phyloP scores from a whole-genome alignment of 768 basidiomycete genomes.

The Boletus rex-veris region DNA sequence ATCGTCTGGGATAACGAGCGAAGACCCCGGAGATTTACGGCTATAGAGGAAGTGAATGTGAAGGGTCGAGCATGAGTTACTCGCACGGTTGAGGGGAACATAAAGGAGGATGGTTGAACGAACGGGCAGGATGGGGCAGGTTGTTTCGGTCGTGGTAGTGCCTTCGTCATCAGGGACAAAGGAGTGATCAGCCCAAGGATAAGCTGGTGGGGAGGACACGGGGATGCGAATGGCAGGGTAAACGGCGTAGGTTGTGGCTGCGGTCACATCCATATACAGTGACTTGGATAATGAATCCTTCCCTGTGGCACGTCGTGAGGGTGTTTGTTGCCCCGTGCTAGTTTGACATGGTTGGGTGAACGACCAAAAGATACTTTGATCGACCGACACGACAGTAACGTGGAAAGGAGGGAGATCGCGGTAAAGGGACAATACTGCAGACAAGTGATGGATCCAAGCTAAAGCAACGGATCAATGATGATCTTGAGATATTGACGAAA shows the following conservation, averaged over 20 bases:
- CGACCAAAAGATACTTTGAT: slow-evolving; percentile 57
- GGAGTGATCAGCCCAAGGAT: slow-evolving; percentile 24
- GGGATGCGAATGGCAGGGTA: slow-evolving; percentile 42
- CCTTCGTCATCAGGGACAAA: slow-evolving; percentile 34
- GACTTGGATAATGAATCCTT: slow-evolving; percentile 31
- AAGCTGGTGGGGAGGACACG: slow-evolving; percentile 37
- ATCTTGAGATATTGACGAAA: background rate
- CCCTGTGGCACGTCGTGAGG: slow-evolving; percentile 27
- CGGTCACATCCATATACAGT: slow-evolving; percentile 33
- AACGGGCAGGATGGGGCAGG: slow-evolving; percentile 48
- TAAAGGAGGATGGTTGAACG: slow-evolving; percentile 58
- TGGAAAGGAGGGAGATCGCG: slow-evolving; percentile 51
- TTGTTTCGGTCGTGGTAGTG: slow-evolving; percentile 22
- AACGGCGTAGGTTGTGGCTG: slow-evolving; percentile 48
- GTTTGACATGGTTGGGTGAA: slow-evolving; percentile 39
- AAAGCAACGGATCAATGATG: slow-evolving; percentile 6
- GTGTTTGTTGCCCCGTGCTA: slow-evolving; percentile 19
- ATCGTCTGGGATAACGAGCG: slow-evolving; percentile 32
- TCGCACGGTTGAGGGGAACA: slow-evolving; percentile 42
- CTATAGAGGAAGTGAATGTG: slow-evolving; percentile 61
- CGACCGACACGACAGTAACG: slow-evolving; percentile 57
- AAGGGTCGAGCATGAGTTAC: slow-evolving; percentile 43
- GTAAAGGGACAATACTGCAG: slow-evolving; percentile 36
- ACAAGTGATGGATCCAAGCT: slow-evolving; percentile 67
- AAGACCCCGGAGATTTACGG: slow-evolving; percentile 41